Evolutionary conservation across 1,284 basidiomycete genomes (phyloP), one percentile per base, ranked within the genome.

Genomic region (Stereum hirsutum): DNA sequence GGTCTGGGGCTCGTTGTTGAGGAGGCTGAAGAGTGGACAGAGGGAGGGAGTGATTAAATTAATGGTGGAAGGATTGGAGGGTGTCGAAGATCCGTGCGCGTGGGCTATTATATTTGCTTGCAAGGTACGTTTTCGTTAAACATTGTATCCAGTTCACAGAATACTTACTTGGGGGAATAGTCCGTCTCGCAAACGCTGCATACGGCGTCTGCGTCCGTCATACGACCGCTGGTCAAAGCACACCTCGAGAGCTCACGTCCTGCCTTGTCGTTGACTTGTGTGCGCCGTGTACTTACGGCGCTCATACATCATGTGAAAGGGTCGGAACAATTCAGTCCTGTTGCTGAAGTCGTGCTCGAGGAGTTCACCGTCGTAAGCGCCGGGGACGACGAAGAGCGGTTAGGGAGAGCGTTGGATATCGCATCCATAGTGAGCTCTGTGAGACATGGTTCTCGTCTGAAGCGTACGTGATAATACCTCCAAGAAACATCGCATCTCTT

Each of bases 121-220:
- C 68, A 83, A 86, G 67, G 86, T 86, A 41, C 15, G 68, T 59
- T 8, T 17, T 7, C n/a, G n/a, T n/a, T 19, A n/a, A 19, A 26
- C 28, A 8, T 30, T 17, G n/a, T n/a, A n/a, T 28, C n/a, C 32
- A 39, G 4, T 35, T 27, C 15, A 7, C 6, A 12, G 23, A 21
- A 7, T 19, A 25, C 25, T n/a, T 34, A 5, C 52, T 19, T 41
- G 48, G 58, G 14, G 21, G 42, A 39, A 12, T 50, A 89, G 84
- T 78, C 81, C 44, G 73, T 87, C 40, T 80, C 83, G 5, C 78
- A 82, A 58, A 84, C 84, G 3, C 65, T 94, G 23, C 89, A 93
- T 56, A 89, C 88, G 0, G 73, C 78, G 32, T 75, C 87, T 0
- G 53, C 78, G 2, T 75, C 78, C 1, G 68, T 92, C 36, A 64